Evolutionary conservation across 2,329 filamentous ascomycete species (phyloP).

Genomic region (Trichoderma atroviride): DNA sequence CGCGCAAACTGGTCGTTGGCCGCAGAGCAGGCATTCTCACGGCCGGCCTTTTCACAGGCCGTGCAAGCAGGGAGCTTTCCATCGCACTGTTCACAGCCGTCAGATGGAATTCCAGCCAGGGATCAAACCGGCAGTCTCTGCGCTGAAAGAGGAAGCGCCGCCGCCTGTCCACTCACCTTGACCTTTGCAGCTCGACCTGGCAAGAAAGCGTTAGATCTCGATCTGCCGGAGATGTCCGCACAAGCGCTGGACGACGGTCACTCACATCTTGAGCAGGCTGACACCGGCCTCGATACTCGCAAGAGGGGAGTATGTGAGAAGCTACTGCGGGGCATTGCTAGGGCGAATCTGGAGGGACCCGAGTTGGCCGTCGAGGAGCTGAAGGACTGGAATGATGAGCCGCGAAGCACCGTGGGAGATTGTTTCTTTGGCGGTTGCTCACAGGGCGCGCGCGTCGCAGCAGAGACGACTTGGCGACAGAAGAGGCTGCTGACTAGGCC

Average conservation of each 20-base stretch:
- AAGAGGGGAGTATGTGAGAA: slow-evolving; percentile 62
- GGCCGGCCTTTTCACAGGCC: slow-evolving; percentile 89
- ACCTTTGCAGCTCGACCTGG: slow-evolving; percentile 87
- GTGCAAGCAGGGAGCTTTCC: slow-evolving; percentile 94
- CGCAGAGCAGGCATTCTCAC: slow-evolving; percentile 84
- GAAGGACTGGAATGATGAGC: background rate
- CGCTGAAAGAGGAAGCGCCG: background rate
- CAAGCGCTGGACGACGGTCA: slow-evolving; percentile 18
- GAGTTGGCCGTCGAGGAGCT: slow-evolving; percentile 10
- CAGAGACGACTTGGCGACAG: background rate
- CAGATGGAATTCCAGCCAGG: background rate
- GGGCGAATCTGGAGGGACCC: slow-evolving; percentile 8
- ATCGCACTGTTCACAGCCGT: slow-evolving; percentile 65
- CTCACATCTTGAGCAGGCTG: slow-evolving; percentile 76
- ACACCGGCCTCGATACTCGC: slow-evolving; percentile 76
- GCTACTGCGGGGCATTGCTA: slow-evolving; percentile 50
- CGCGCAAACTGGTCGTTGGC: slow-evolving; percentile 95
- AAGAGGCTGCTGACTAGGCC: slow-evolving; percentile 3
- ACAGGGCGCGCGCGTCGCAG: background rate
- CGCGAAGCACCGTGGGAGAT: background rate
- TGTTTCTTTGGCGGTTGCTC: slow-evolving; percentile 5
- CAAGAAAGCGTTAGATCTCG: slow-evolving; percentile 24
- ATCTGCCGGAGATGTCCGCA: background rate
- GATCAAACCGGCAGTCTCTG: background rate
- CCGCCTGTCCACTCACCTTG: slow-evolving; percentile 58